A percentile compares a stretch with the other conserved stretches of the same genome.
Evolutionary conservation across 495 filamentous ascomycete genomes (phyloP).

Genomic region (Apiosordaria backusii): DNA sequence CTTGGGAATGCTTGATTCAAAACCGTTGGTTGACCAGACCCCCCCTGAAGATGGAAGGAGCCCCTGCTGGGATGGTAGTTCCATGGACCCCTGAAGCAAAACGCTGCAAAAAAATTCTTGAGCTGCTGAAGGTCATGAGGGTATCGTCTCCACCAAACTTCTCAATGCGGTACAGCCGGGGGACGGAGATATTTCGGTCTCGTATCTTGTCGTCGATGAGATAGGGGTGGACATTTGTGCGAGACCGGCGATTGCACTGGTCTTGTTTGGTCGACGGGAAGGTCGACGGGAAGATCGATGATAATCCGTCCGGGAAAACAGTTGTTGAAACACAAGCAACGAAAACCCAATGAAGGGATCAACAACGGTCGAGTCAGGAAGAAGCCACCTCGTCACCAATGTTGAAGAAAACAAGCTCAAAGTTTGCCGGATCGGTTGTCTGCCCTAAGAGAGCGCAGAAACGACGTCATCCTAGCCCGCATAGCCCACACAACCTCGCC

Average conservation of each 20-base stretch:
- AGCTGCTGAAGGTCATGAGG: neutral
- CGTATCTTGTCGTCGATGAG: neutral
- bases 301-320: neutral
- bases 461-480: neutral
- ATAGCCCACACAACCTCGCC: neutral
- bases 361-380: neutral
- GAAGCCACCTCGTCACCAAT: neutral
- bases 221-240: neutral
- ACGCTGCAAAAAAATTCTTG: neutral
- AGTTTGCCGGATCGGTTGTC: neutral
- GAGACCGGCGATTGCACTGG: neutral
- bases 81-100: neutral
- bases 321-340: neutral
- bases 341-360: neutral
- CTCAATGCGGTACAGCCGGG: neutral
- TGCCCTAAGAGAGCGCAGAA: neutral
- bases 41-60: neutral
- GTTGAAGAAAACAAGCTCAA: neutral
- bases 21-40: neutral
- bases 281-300: neutral
- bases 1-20: neutral
- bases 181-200: conserved; percentile 1
- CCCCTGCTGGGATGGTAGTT: neutral
- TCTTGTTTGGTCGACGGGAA: no score
- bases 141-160: neutral